phyloP scores from a whole-genome alignment of 352 stramenopile genomes.

The Bremia lactucae region DNA sequence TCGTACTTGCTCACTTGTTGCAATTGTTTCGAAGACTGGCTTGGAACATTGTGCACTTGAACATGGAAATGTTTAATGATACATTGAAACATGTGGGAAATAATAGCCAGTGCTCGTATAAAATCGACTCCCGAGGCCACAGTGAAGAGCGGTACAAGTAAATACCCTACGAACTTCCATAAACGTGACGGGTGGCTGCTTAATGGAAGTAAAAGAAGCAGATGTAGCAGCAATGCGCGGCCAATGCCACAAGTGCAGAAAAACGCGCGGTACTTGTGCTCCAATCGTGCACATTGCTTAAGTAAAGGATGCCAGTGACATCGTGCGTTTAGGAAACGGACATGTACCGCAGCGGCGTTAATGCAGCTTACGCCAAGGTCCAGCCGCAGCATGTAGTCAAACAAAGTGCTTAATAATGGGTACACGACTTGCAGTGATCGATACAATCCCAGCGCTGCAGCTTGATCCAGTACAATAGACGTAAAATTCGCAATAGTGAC shows the following conservation, averaged over 20 bases:
- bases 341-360: slow-evolving; percentile 39
- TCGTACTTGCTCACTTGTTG: slow-evolving; percentile 8
- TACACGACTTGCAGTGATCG: slow-evolving; percentile 46
- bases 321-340: slow-evolving; percentile 51
- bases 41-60: slow-evolving; percentile 9
- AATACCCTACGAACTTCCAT: slow-evolving; percentile 28
- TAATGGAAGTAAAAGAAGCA: slow-evolving; percentile 54
- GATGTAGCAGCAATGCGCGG: slow-evolving; percentile 45
- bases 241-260: slow-evolving; percentile 41
- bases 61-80: slow-evolving; percentile 18
- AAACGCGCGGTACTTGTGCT: slow-evolving; percentile 32
- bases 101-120: slow-evolving; percentile 34
- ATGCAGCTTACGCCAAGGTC: slow-evolving; percentile 47
- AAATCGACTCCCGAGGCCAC: slow-evolving; percentile 49
- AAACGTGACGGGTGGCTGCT: slow-evolving; percentile 15
- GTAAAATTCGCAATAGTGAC: slow-evolving; percentile 59
- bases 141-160: slow-evolving; percentile 48
- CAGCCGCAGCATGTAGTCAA: slow-evolving; percentile 38
- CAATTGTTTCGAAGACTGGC: neutral
- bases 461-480: slow-evolving; percentile 58
- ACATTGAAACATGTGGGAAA: slow-evolving; percentile 45
- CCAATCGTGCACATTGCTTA: slow-evolving; percentile 44
- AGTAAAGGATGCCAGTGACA: slow-evolving; percentile 52
- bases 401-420: slow-evolving; percentile 24
- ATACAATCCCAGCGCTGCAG: slow-evolving; percentile 48